Evolutionary conservation across 805 yeast species (phyloP).

Genomic region (Wickerhamomyces hampshirensis): DNA sequence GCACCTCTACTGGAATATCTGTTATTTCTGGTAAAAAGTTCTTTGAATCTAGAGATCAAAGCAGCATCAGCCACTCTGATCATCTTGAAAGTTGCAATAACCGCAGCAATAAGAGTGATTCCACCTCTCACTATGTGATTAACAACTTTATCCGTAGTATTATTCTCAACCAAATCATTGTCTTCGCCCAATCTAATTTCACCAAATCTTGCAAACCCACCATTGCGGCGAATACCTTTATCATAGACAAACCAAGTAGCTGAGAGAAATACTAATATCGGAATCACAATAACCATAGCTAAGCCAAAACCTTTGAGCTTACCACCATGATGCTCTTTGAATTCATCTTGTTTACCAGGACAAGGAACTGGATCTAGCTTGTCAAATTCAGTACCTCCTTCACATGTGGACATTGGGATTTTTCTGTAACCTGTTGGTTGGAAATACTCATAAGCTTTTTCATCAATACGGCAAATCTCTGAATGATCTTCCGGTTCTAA

Average conservation of each 20-base stretch:
- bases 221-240: conserved; percentile 76
- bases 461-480: conserved; percentile 50
- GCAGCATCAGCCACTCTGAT: conserved; percentile 21
- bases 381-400: conserved; percentile 73
- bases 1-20: conserved; percentile 22
- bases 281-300: conserved; percentile 50
- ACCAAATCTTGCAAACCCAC: conserved; percentile 60
- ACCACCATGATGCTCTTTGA: conserved; percentile 45
- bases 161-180: conserved; percentile 58
- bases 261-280: conserved; percentile 34
- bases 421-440: conserved; percentile 92
- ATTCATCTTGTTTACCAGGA: conserved; percentile 79
- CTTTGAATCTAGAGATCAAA: conserved; percentile 13
- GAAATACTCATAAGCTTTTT: conserved; percentile 61
- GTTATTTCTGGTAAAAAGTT: conserved; percentile 15
- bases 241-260: conserved; percentile 59
- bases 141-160: conserved; percentile 52
- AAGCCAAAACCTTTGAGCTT: conserved; percentile 47
- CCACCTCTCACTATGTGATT: conserved; percentile 36
- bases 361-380: conserved; percentile 65
- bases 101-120: conserved; percentile 29
- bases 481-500: conserved; percentile 58
- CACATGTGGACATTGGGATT: conserved; percentile 81
- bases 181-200: conserved; percentile 83
- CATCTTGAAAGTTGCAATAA: conserved; percentile 27